Conservation (phyloP, 2,329 filamentous ascomycete species). For the Bretziella fagacearum region DNA sequence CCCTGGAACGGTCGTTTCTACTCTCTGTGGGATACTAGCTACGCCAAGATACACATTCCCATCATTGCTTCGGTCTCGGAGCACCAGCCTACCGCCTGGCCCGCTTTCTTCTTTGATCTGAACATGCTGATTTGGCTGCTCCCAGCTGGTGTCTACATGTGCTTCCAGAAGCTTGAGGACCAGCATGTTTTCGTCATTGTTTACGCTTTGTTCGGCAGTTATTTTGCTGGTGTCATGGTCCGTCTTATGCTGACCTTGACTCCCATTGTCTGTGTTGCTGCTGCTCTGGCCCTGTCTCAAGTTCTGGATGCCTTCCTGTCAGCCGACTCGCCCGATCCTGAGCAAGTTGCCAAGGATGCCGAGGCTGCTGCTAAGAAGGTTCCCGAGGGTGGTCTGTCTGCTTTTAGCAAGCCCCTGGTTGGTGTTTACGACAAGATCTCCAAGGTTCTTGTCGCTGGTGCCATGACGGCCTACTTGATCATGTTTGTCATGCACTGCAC, state of each 20-base stretch:
- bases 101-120: constrained; percentile 96
- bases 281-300: constrained; percentile 72
- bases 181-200: constrained; percentile 98
- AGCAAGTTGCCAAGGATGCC: constrained; percentile 29
- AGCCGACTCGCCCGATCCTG: constrained; percentile 38
- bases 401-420: constrained; percentile 54
- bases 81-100: constrained; percentile 97
- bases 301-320: constrained; percentile 77
- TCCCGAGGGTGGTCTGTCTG: constrained; percentile 42
- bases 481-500: constrained; percentile 96
- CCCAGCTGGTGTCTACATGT: constrained; percentile 94
- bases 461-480: constrained; percentile 63
- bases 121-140: constrained; percentile 99
- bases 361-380: constrained; percentile 41
- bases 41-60: constrained; percentile 97
- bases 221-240: constrained; percentile 99
- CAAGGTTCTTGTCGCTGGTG: constrained; percentile 58
- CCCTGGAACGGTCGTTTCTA: constrained; percentile 98
- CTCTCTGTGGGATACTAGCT: constrained; percentile 95
- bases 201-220: constrained; percentile 89
- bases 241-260: constrained; percentile 96
- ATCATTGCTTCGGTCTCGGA: constrained; percentile 99
- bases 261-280: constrained; percentile 86
- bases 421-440: constrained; percentile 72
- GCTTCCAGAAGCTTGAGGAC: constrained; percentile 83